Evolutionary conservation across 2,329 filamentous ascomycete species (phyloP), one percentile per base, ranked within the genome.

Genomic region (Fusarium veterinarium): DNA sequence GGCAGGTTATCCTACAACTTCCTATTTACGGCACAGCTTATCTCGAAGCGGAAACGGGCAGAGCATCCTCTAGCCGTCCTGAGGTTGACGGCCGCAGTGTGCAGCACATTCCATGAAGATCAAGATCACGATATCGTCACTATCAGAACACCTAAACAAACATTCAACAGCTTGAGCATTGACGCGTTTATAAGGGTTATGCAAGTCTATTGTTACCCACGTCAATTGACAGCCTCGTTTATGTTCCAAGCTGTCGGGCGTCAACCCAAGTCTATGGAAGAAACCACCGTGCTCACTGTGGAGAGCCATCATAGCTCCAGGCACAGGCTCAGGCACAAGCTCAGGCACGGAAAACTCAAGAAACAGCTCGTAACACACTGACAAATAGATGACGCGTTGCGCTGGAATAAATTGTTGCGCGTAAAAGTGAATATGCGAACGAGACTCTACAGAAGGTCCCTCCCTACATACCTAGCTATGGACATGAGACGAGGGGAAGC

Each of bases 11-110:
- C 60, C 59, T 60, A 52, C 53, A 72, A 52, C 71, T 59, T 71
- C 71, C 63, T 59, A 57, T 59, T 66, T 69, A 51, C 71, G 67
- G 73, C 64, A 64, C 67, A 63, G 41, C 60, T 49, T 66, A 46
- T 65, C 72, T 77, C 60, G 53, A 75, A 76, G 56, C 49, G 72
- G 75, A 68, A 77, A 58, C 56, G 61, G 55, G 45, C 49, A 60
- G 67, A 64, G 42, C 59, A 51, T 25, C 44, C 57, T 69, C 64
- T 69, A 53, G 66, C 67, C 68, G 60, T 76, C 74, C 74, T 77
- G 74, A 74, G 67, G 64, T 71, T 74, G 64, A 66, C 75, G 75
- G 75, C 72, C 75, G 75, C 72, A 77, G 62, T 67, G 64, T 66
- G 51, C 65, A 66, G 35, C 58, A 63, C 66, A 73, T 55, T 46